phyloP scores from a whole-genome alignment of 768 basidiomycete species.

The Naganishia onofrii region DNA sequence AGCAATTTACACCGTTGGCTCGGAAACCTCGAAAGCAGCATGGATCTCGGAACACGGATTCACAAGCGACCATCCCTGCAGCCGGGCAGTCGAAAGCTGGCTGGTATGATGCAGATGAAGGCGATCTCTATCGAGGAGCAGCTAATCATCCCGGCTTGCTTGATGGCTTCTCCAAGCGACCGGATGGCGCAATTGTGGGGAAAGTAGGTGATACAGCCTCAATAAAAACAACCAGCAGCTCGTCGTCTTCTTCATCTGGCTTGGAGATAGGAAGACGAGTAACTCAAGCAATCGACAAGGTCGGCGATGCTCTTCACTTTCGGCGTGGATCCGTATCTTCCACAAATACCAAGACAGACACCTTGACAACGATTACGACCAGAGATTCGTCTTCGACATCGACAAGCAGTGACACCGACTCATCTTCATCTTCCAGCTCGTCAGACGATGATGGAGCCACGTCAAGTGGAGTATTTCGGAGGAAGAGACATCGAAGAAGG shows the following conservation, averaged over 20 bases:
- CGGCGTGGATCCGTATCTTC: slow-evolving; percentile 41
- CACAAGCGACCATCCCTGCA: slow-evolving; percentile 20
- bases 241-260: slow-evolving; percentile 37
- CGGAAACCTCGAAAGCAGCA: slow-evolving; percentile 38
- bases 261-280: slow-evolving; percentile 44
- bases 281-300: slow-evolving; percentile 40
- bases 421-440: slow-evolving; percentile 29
- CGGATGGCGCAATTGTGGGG: slow-evolving; percentile 38
- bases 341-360: slow-evolving; percentile 21
- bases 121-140: slow-evolving; percentile 25
- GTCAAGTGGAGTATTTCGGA: slow-evolving; percentile 7
- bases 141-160: slow-evolving; percentile 1
- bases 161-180: slow-evolving; percentile 16
- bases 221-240: slow-evolving; percentile 27
- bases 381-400: slow-evolving; percentile 30
- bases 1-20: slow-evolving; percentile 43
- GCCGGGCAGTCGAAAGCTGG: not conserved
- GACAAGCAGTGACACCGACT: slow-evolving; percentile 3
- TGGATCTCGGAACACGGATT: slow-evolving; percentile 35
- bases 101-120: slow-evolving; percentile 16
- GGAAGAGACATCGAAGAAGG: slow-evolving; percentile 25
- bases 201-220: slow-evolving; percentile 28
- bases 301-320: slow-evolving; percentile 46
- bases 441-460: slow-evolving; percentile 24
- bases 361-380: slow-evolving; percentile 11